A percentile compares a stretch with the other conserved stretches of the same genome.
These are phyloP conservation scores for Xylaria nigripes DNA, from an alignment of 495 filamentous ascomycete species.

Conservation along the genomic window DNA sequence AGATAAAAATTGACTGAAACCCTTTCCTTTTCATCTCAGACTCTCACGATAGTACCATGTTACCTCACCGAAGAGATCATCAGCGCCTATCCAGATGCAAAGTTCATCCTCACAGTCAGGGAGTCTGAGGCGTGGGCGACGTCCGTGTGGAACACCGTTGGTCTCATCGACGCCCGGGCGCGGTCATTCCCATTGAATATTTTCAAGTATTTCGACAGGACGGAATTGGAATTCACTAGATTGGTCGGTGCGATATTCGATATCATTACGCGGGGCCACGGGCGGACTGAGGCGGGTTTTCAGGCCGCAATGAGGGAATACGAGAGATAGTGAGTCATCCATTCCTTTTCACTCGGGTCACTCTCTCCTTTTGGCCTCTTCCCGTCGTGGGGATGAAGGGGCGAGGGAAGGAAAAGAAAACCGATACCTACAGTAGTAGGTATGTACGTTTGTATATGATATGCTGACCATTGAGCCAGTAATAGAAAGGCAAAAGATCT, in stretches of 20 bases:
- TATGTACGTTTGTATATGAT: no score
- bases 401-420: constrained; percentile 8
- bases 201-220: background rate
- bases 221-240: constrained; percentile 1
- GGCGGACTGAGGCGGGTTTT: background rate
- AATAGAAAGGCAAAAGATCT: constrained; percentile 6
- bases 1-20: background rate
- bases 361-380: background rate
- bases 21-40: constrained; percentile 9
- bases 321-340: background rate
- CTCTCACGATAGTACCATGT: constrained; percentile 24
- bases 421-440: no score
- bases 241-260: constrained; percentile 1
- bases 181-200: constrained; percentile 1
- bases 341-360: background rate
- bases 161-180: background rate
- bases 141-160: constrained; percentile 11
- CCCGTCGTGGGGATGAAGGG: background rate
- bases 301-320: background rate
- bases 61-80: constrained; percentile 28
- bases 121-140: constrained; percentile 26
- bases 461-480: constrained; percentile 7
- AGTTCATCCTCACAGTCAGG: constrained; percentile 28
- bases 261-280: background rate
- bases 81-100: constrained; percentile 30